Base-by-base conservation (phyloP, 2,329 filamentous ascomycete genomes). In the Verticillium tricorpus region DNA sequence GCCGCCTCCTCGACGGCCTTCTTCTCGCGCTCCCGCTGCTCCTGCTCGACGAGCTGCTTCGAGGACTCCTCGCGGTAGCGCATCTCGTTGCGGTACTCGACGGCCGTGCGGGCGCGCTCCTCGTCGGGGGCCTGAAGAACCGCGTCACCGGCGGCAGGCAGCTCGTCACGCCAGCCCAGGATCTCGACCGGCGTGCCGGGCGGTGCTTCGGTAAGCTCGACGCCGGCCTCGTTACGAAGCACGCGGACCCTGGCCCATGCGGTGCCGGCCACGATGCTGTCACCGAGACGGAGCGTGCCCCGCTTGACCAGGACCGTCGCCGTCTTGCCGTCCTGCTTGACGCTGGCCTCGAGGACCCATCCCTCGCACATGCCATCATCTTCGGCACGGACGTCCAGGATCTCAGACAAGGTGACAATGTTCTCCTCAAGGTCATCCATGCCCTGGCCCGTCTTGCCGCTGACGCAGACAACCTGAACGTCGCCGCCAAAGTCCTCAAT, bases 401-500 rank as follows among this genome's bases (percentile, higher is more conserved):
- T 87, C 72, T 99, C 95, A 1, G 93, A 90, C 5, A 97, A 83
- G 0, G 92, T 89, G 25, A 95, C 78, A 57, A 94, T 92, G 57
- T 90, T 93, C 78, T 99, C 96, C 76, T 98, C 95, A 2, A 99
- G 83, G 58, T 96, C 90, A 17, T 87, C 81, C 89, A 99, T 98
- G 57, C 95, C 95, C 72, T 90, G 81, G 1, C 95, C 95, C 0
- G 95, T 98, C 79, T 95, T 97, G 55, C 94, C 96, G 71, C 92
- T 96, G 45, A 99, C 93, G 60, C 85, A 86, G 2, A 98, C 91
- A 19, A 93, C 91, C 75, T 98, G 95, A 19, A 95, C 92, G 66
- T 99, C 95, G 62, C 95, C 95, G 50, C 95, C 95, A 69, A 87
- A 96, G 71, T 98, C 95, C 77, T 99, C 95, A 60, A 99, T 90